Percentiles rank a stretch among this genome's conserved stretches.
Conservation (phyloP, 1,139 yeast genomes). For the Yamadazyma siamensis region DNA sequence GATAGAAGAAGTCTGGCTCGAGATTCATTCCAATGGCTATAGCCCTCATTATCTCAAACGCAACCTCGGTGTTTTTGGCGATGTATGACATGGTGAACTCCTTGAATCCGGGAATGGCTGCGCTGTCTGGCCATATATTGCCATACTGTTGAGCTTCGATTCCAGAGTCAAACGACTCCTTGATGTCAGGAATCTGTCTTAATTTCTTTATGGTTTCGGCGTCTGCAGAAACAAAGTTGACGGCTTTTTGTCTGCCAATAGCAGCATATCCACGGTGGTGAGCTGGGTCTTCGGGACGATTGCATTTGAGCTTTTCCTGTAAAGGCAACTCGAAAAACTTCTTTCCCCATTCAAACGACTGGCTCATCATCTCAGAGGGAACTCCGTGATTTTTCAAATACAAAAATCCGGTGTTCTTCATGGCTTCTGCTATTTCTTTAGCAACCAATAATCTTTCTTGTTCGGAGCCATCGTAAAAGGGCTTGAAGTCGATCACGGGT, state of each 20-base stretch:
- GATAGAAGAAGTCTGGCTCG: constrained; percentile 17
- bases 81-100: constrained; percentile 14
- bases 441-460: constrained; percentile 17
- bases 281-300: constrained; percentile 14
- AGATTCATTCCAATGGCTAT: constrained; percentile 14
- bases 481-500: constrained; percentile 7
- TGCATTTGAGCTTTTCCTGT: constrained; percentile 15
- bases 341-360: constrained; percentile 12
- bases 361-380: constrained; percentile 15
- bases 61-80: constrained; percentile 1
- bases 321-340: constrained; percentile 16
- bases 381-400: constrained; percentile 19
- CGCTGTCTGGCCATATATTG: constrained; percentile 21
- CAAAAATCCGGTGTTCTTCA: constrained; percentile 20
- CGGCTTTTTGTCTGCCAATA: constrained; percentile 12
- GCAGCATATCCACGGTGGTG: constrained; percentile 25
- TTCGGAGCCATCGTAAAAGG: constrained; percentile 8
- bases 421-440: constrained; percentile 19
- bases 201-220: constrained; percentile 9
- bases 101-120: constrained; percentile 17
- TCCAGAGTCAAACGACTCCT: constrained; percentile 24
- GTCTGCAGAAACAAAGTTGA: constrained; percentile 26
- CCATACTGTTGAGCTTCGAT: constrained; percentile 11
- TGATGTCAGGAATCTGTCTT: constrained; percentile 20
- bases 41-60: constrained; percentile 2